These are phyloP conservation scores for Lepraria neglecta DNA, from an alignment of 495 filamentous ascomycete species.

Conservation along the genomic window DNA sequence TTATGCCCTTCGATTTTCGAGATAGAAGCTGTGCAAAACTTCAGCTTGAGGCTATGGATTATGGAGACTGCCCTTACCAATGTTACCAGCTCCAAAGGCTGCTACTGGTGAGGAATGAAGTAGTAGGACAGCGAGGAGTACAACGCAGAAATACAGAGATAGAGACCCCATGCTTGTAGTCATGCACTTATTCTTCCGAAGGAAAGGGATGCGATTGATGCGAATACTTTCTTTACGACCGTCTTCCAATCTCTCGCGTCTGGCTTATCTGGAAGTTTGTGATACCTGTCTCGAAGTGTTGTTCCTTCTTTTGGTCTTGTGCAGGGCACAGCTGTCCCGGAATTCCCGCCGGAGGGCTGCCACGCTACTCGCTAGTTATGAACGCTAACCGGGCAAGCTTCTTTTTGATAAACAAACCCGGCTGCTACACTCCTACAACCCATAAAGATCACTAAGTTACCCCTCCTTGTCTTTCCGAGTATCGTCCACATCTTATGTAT, in stretches of 20 bases:
- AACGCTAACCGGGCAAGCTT: no score
- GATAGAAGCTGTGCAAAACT: conserved; percentile 56
- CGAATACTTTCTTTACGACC: not conserved
- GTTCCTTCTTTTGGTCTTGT: not conserved
- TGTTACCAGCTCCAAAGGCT: conserved; percentile 88
- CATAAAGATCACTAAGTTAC: no score
- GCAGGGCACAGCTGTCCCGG: not conserved
- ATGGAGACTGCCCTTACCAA: conserved; percentile 15
- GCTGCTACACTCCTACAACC: no score
- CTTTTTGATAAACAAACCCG: no score
- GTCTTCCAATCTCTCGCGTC: no score
- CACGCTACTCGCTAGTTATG: no score
- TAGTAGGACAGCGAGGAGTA: conserved; percentile 55
- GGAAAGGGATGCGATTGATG: no score
- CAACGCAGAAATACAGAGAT: conserved; percentile 5
- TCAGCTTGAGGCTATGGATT: not conserved
- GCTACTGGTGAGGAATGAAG: conserved; percentile 49
- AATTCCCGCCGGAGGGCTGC: no score
- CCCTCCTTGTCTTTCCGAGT: no score
- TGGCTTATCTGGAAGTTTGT: not conserved
- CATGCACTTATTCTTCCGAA: not conserved
- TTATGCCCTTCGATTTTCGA: conserved; percentile 90
- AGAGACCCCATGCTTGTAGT: conserved; percentile 3
- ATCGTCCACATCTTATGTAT: no score
- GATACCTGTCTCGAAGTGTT: not conserved